Base-by-base conservation (phyloP, 108 stramenopile species). In the Aurantiochytrium sp. region DNA sequence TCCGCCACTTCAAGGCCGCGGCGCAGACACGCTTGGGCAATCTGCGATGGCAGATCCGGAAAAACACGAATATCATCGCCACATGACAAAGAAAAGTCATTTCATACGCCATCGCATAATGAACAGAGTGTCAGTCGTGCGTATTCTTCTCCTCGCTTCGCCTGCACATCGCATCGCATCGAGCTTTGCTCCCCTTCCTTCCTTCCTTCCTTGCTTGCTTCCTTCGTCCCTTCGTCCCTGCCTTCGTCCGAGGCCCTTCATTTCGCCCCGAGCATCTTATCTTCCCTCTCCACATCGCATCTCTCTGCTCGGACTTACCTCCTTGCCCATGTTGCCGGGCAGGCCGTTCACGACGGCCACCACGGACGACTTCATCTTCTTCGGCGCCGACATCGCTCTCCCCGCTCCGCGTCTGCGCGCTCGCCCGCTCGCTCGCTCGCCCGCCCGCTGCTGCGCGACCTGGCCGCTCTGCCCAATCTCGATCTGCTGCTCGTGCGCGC, bases 261-360 rank as follows among this genome's bases (percentile, higher is more conserved):
- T 18, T 3, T 29, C 18, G 23, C 23, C 28, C 18, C 3, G 28
- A 19, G 18, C 72, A 42, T 2, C 1, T 35, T 35, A 42, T 2
- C 1, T 35, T 35, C 35, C 35, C 35, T 35, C 35, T 35, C 4
- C 51, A 83, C 6, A n/a, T 45, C 12, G 23, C 76, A 53, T 6
- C 14, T 14, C 64, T 23, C 14, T 28, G 4, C 4, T 18, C 19
- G 18, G 76, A 83, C 76, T 3, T 83, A 83, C 96, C n/a, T 96
- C 96, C 43, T 96, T 96, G 43, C 96, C 97, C 97, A 97, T 97
- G 53, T 96, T 96, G 21, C 97, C 97, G 23, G 97, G 97, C 95
- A 97, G 96, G 43, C 97, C 97, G 90, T 97, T 97, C 42, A 97
- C 96, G 96, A 97, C 96, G 89, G 96, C 91, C 64, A 23, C 3